phyloP scores from a whole-genome alignment of 352 stramenopile species.

The Phytophthora fragariaefolia region DNA sequence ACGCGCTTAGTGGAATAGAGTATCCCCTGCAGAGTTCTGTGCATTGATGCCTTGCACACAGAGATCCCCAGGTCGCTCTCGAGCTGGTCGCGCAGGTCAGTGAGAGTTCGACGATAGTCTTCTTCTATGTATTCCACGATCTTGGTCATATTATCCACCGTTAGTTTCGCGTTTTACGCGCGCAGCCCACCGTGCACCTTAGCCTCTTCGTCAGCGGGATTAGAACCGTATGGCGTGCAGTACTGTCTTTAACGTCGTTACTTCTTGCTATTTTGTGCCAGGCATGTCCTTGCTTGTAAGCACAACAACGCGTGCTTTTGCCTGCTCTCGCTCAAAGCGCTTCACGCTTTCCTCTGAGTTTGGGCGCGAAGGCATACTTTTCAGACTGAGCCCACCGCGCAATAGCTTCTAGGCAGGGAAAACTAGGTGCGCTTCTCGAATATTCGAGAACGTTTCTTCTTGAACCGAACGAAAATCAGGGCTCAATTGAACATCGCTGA shows the following conservation, averaged over 20 bases:
- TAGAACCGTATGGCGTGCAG: not conserved
- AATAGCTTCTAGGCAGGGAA: no score
- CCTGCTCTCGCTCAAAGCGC: no score
- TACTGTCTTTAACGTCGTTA: slow-evolving; percentile 3
- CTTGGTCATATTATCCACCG: no score
- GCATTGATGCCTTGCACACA: slow-evolving; percentile 14
- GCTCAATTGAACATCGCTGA: no score
- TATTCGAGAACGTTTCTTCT: no score
- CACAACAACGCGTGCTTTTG: not conserved
- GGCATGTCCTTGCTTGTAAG: not conserved
- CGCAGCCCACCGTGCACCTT: not conserved
- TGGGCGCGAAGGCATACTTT: no score
- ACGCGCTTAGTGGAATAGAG: slow-evolving; percentile 27
- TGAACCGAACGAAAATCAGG: no score
- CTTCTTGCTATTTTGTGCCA: not conserved
- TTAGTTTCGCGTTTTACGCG: not conserved
- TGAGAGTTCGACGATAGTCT: slow-evolving; percentile 17
- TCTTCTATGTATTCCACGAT: slow-evolving; percentile 15
- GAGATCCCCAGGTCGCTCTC: slow-evolving; percentile 9
- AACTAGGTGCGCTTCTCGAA: no score
- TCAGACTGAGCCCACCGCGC: no score
- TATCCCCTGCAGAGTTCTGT: slow-evolving; percentile 27
- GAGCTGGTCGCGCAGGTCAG: slow-evolving; percentile 6
- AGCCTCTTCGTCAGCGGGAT: no score
- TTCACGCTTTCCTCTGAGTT: no score